Conservation (phyloP, 176 grass and related monocot species). For the Microstegium vimineum region DNA sequence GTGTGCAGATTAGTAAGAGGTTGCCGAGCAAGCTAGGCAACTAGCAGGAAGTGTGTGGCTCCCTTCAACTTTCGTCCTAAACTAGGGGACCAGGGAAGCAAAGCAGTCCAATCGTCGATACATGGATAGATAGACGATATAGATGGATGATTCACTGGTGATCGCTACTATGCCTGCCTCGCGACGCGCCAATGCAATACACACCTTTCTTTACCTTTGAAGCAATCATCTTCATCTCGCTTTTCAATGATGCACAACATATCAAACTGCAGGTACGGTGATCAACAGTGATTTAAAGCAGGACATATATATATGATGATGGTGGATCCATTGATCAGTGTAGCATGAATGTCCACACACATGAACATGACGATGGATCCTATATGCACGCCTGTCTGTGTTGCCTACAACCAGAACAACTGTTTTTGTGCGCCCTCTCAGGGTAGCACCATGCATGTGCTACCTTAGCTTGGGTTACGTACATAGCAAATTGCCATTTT, state of each 20-base stretch:
- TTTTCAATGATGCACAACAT: constrained; percentile 22
- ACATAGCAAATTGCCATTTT: background rate
- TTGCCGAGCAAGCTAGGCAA: background rate
- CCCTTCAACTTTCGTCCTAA: background rate
- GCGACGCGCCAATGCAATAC: background rate
- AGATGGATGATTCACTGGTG: background rate
- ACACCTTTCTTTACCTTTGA: constrained; percentile 32
- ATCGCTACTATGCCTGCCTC: too few species aligned
- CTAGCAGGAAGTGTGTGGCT: too few species aligned
- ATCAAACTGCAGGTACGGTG: background rate
- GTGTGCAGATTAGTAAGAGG: background rate
- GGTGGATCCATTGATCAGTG: background rate
- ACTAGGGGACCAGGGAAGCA: constrained; percentile 16
- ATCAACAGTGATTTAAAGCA: background rate
- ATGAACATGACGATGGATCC: background rate
- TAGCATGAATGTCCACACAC: constrained; percentile 1
- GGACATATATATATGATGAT: background rate
- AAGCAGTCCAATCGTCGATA: background rate
- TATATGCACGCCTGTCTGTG: background rate
- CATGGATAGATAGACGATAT: background rate
- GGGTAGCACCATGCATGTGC: too few species aligned
- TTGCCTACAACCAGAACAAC: background rate
- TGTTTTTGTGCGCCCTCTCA: background rate
- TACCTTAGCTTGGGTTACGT: background rate
- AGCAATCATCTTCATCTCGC: constrained; percentile 21